phyloP scores from a whole-genome alignment of 129 eudicot genomes.

The Logfia minima region DNA sequence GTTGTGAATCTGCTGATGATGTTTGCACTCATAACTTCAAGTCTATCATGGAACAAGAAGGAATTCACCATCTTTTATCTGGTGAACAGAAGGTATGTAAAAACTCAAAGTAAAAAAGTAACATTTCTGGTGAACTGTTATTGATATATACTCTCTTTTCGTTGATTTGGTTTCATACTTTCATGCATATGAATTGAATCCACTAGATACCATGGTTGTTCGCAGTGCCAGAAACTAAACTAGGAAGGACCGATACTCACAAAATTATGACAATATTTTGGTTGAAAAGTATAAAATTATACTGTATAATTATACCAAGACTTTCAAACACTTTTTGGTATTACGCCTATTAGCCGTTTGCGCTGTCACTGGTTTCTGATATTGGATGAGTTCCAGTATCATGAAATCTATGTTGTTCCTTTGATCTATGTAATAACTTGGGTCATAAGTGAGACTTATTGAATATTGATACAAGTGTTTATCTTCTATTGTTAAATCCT shows the following conservation, averaged over 20 bases:
- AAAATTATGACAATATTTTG: not conserved
- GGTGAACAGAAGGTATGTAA: slow-evolving; percentile 30
- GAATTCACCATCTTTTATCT: slow-evolving; percentile 40
- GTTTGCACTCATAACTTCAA: slow-evolving; percentile 21
- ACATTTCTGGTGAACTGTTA: slow-evolving; percentile 12
- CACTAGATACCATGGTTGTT: not conserved
- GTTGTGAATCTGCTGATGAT: slow-evolving; percentile 27
- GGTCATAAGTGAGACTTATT: not conserved
- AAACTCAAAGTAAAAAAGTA: not conserved
- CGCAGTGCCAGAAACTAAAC: no score
- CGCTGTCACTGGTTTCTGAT: slow-evolving; percentile 1
- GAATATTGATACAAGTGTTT: not conserved
- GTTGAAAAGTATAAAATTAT: not conserved
- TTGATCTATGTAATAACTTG: not conserved
- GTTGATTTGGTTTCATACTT: not conserved
- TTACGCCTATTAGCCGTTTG: not conserved
- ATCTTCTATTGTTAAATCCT: slow-evolving; percentile 15
- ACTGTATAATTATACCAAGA: not conserved
- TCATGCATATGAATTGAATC: not conserved
- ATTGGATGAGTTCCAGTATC: not conserved
- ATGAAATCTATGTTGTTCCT: not conserved
- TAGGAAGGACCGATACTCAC: not conserved
- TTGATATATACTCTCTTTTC: slow-evolving; percentile 5
- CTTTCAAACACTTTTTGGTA: not conserved
- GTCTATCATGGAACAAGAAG: slow-evolving; percentile 39